These are phyloP conservation scores for Ophiostoma fasciatum DNA, from an alignment of 2,329 filamentous ascomycete species.

Conservation along the genomic window DNA sequence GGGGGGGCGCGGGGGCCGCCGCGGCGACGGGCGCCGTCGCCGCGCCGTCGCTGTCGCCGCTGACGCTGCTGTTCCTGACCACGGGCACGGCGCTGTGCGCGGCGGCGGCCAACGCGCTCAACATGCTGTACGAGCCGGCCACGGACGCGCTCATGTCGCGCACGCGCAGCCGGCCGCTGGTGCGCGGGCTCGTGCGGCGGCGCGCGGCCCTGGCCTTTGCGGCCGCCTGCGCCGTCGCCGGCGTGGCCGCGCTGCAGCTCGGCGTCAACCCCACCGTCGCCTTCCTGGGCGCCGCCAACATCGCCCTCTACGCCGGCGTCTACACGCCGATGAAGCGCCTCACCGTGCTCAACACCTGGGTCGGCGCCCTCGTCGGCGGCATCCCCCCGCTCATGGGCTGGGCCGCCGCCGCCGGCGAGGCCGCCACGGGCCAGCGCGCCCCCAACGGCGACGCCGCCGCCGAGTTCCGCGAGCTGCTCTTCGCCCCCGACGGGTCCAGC, in stretches of 20 bases:
- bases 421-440: slow-evolving; percentile 42
- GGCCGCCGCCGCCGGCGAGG: slow-evolving; percentile 85
- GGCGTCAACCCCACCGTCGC: slow-evolving; percentile 92
- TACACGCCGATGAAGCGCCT: slow-evolving; percentile 90
- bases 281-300: slow-evolving; percentile 71
- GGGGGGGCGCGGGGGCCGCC: slow-evolving; percentile 32
- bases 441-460: slow-evolving; percentile 32
- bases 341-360: slow-evolving; percentile 82
- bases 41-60: slow-evolving; percentile 68
- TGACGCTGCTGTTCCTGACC: slow-evolving; percentile 87
- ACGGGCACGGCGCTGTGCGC: slow-evolving; percentile 75
- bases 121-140: slow-evolving; percentile 89
- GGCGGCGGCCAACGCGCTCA: slow-evolving; percentile 85
- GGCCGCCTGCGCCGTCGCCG: slow-evolving; percentile 51
- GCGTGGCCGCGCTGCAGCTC: slow-evolving; percentile 62
- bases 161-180: slow-evolving; percentile 82
- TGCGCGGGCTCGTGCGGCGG: slow-evolving; percentile 60
- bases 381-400: slow-evolving; percentile 97
- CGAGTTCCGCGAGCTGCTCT: slow-evolving; percentile 58
- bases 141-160: slow-evolving; percentile 88
- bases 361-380: slow-evolving; percentile 80
- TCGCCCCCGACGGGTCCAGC: slow-evolving; percentile 45
- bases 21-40: neutral
- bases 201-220: slow-evolving; percentile 67
- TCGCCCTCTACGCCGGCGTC: slow-evolving; percentile 73